phyloP scores from a whole-genome alignment of 768 basidiomycete species.

The Tylopilus sp. region DNA sequence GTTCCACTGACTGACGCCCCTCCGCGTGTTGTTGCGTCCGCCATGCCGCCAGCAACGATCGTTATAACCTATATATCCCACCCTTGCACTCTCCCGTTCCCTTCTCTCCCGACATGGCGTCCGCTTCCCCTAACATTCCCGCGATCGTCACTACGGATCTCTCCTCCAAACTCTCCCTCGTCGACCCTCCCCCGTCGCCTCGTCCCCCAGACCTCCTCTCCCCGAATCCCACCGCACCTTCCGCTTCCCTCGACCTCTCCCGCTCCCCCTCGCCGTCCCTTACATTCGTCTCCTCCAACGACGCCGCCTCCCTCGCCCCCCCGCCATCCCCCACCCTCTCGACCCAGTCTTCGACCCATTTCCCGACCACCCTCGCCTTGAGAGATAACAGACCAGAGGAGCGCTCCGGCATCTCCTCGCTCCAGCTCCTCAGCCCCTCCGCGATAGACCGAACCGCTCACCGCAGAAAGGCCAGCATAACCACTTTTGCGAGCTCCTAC shows the following conservation, averaged over 20 bases:
- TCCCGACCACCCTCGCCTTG: conserved; percentile 51
- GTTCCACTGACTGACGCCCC: conserved; percentile 12
- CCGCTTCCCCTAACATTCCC: conserved; percentile 23
- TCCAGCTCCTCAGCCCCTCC: conserved; percentile 47
- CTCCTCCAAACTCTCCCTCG: conserved; percentile 29
- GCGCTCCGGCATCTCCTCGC: conserved; percentile 47
- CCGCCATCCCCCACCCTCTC: conserved; percentile 82
- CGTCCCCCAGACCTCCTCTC: conserved; percentile 21
- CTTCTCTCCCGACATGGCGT: conserved; percentile 15
- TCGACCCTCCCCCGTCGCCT: background rate
- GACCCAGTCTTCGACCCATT: conserved; percentile 58
- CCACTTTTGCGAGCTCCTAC: conserved; percentile 48
- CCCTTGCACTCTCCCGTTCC: background rate
- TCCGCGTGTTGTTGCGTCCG: background rate
- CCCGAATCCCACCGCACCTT: conserved; percentile 7
- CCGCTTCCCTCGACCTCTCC: conserved; percentile 30
- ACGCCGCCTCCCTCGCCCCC: conserved; percentile 35
- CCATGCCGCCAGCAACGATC: background rate
- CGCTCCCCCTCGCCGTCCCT: conserved; percentile 31
- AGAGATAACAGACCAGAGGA: conserved; percentile 69
- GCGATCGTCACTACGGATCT: conserved; percentile 36
- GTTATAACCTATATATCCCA: conserved; percentile 10
- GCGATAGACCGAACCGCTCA: conserved; percentile 36
- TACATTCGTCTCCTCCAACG: conserved; percentile 38
- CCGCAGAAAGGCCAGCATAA: conserved; percentile 53